Evolutionary conservation across 2,329 filamentous ascomycete genomes (phyloP), one percentile per base, ranked within the genome.

Genomic region (Penicillium sp.): DNA sequence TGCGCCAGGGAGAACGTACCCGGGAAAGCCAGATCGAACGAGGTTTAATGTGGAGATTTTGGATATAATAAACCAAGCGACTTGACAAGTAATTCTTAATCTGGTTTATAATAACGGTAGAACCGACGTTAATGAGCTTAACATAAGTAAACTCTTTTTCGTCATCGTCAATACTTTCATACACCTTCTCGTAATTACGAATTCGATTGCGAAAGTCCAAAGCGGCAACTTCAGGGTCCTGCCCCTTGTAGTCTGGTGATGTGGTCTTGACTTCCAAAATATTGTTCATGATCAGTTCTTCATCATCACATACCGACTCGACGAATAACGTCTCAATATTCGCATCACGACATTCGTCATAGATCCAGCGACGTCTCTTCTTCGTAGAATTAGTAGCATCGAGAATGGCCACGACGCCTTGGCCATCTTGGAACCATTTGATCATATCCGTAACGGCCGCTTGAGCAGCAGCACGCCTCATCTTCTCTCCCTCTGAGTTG

Each of bases 371-470:
- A 66, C 95, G 89, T 48, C 95, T 89, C 49, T 88, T 85, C 76
- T 96, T 96, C 64, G 95, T 98, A 7, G 92, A 96, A 79, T 99
- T 99, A 64, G 95, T 99, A 44, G 95, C 95, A 78, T 99, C 95
- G 41, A 99, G 84, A 69, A 99, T 96, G 45, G 92, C 94, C 58
- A 99, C 94, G 26, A 93, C 86, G 55, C 95, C 95, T 64, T 88
- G 85, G 11, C 83, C 86, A 54, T 88, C 82, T 51, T 86, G 82
- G 81, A 99, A 97, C 95, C 95, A 99, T 67, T 88, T 86, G 66
- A 96, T 82, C 95, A 99, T 98, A 79, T 99, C 95, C 60, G 87
- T 85, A 53, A 99, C 89, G 35, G 95, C 95, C 52, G 93, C 93
- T 79, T 97, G 91, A 52, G 94, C 95, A 26, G 95, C 95, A 49